Evolutionary conservation across 345 rosid genomes (phyloP), one percentile per base, ranked within the genome.

Genomic region (Dovyalis caffra): DNA sequence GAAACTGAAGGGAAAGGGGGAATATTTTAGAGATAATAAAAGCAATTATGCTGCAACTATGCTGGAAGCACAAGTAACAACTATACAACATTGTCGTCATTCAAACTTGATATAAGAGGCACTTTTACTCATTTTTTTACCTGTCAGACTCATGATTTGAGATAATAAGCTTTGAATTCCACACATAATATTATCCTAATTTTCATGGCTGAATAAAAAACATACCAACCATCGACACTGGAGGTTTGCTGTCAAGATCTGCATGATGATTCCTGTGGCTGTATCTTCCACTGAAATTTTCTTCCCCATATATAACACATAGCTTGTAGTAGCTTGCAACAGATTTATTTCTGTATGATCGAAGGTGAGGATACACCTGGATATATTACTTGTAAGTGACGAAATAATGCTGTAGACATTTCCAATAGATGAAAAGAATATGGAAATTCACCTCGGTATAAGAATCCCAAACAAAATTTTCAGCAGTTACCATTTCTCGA

Each of bases 281-380:
- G 63, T 77, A 70, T 76, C 81, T 74, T 70, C 72, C 79, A 49
- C 77, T 70, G 64, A 68, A 75, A 75, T 68, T 79, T 77, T 83
- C 88, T 83, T 79, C 71, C 43, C 85, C 86, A 67, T 74, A 83
- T 81, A 86, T 72, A 56, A 83, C 77, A 64, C 83, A 86, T n/a
- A 86, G 83, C 78, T 83, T 86, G 83, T 79, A 86, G 79, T 79
- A 83, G 83, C 82, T 78, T 4, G 85, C 83, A 75, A 79, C 69
- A 45, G 77, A 45, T 83, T 57, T 86, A 58, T 75, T 79, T 79
- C 73, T 83, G 66, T 81, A 86, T 29, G 76, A 79, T 33, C 56
- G 77, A 66, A 68, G 78, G 74, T 79, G 73, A 53, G 86, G 83
- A 79, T 83, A 75, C 45, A 38, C 83, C 88, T 85, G 82, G 78